Base-by-base conservation (phyloP, 306 rosid genomes). In the Carpinus viminea region DNA sequence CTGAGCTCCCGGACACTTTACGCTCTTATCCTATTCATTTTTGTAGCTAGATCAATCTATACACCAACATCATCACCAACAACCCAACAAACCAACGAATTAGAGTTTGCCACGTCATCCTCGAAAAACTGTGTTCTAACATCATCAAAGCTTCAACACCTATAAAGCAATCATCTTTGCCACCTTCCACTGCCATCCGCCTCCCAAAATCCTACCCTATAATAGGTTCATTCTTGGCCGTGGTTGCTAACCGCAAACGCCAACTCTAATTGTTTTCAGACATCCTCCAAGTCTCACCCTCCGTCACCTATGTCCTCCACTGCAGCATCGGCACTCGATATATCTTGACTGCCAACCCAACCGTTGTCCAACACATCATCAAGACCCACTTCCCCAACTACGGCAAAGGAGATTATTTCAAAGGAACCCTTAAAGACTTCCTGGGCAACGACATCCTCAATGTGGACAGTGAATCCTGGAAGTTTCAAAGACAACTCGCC, bases 381-480 rank as follows among this genome's bases (percentile, higher is more conserved):
- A 90, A 88, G 71, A 75, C 88, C 60, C 76, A 83, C 68, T 93
- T 91, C 85, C 83, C 82, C 5, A 31, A 34, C 69, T 93, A 90
- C 83, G 76, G 38, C 1, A 93, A 93, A 6, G 93, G 97, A 51
- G 57, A 17, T 1, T 9, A 54, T 11, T 18, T 75, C 5, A 50
- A 80, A 18, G 43, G 26, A 1, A 51, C 78, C 10, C 54, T 89
- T 24, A 26, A 69, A 0, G 96, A 91, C 28, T 87, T 93, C 65
- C 93, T 93, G 62, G 97, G 97, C 10, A 48, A 76, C 18, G 96
- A 95, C 0, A 91, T 91, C 79, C 90, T 93, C 85, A 84, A 62
- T 74, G 73, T 81, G 20, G 89, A 91, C 61, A 92, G 91, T 5
- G 46, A 84, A 0, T 43, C 0, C 2, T 91, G 98, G 97, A 91